A percentile compares a stretch with the other conserved stretches of the same genome.
Evolutionary conservation across 768 basidiomycete genomes (phyloP).

Genomic region (Pulveroboletus sp.): DNA sequence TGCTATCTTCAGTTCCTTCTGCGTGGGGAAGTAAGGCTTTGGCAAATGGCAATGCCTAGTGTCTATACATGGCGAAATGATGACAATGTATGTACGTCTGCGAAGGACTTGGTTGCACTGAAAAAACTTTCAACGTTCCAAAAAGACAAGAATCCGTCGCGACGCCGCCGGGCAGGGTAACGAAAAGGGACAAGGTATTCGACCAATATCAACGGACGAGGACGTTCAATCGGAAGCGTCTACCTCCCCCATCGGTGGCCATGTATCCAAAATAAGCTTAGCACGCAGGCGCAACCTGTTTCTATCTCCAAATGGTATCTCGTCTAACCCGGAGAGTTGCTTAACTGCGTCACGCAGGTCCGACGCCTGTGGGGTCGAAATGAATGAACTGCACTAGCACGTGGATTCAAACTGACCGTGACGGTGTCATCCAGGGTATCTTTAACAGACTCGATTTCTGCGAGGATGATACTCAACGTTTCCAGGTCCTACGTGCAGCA

Average conservation of each 20-base stretch:
- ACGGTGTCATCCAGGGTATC: conserved; percentile 3
- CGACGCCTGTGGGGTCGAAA: conserved; percentile 8
- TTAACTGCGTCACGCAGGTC: conserved; percentile 19
- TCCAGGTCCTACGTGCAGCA: conserved; percentile 21
- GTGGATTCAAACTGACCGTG: conserved; percentile 15
- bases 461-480: conserved; percentile 24
- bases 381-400: not conserved
- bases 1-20: conserved; percentile 80
- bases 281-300: conserved; percentile 27
- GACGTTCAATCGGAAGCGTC: not conserved
- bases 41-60: not conserved
- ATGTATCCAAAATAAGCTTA: conserved; percentile 9
- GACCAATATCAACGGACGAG: not conserved
- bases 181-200: conserved; percentile 8
- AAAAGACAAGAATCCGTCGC: not conserved
- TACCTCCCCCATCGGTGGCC: conserved; percentile 6
- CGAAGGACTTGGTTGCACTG: not conserved
- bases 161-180: not conserved
- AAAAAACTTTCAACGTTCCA: not conserved
- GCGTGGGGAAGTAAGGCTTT: conserved; percentile 68
- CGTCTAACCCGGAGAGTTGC: conserved; percentile 25
- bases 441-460: conserved; percentile 29
- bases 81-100: conserved; percentile 1
- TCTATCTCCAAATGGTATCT: conserved; percentile 30
- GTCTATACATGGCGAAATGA: not conserved